These are phyloP conservation scores for barley (Hordeum vulgare) DNA, from an alignment of 176 grass and related monocot species.

Conservation along the genomic window MorexV3_pseudomolecules_assembly NC_058518.1:97647101-97647600, in stretches of 20 bases:
- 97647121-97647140: background rate
- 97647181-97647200: background rate
- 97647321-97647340: background rate
- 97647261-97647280: slow-evolving; percentile 78
- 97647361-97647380: slow-evolving; percentile 35
- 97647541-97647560: background rate
- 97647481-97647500: slow-evolving; percentile 87
- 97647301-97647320: slow-evolving; percentile 4
- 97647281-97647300: slow-evolving; percentile 74
- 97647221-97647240: slow-evolving; percentile 94
- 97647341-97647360: slow-evolving; percentile 31
- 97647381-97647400: slow-evolving; percentile 8
- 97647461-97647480: slow-evolving; percentile 70
- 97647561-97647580: no score
- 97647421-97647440: slow-evolving; percentile 86
- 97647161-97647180: background rate
- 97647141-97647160: background rate
- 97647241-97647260: slow-evolving; percentile 77
- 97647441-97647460: slow-evolving; percentile 79
- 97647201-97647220: slow-evolving; percentile 5
- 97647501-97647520: slow-evolving; percentile 2
- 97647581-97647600: no score
- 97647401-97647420: slow-evolving; percentile 15
- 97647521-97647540: background rate
- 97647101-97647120: background rate